phyloP scores from a whole-genome alignment of 2,329 filamentous ascomycete genomes.

The Clonostachys solani region DNA sequence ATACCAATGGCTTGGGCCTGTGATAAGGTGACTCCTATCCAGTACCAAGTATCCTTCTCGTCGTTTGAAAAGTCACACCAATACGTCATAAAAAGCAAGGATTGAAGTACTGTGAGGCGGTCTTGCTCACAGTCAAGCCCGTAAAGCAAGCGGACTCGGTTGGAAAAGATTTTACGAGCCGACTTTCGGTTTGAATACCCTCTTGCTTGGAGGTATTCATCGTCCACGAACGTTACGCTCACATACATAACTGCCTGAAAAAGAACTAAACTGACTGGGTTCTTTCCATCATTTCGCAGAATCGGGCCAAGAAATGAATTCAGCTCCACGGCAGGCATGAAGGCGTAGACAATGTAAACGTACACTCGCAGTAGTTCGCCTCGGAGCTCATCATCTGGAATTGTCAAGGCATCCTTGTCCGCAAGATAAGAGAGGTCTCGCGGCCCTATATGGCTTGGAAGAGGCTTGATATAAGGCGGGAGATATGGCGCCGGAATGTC shows the following conservation, averaged over 20 bases:
- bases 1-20: conserved; percentile 90
- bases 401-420: no score
- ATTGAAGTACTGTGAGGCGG: conserved; percentile 83
- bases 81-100: conserved; percentile 87
- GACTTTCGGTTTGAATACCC: conserved; percentile 76
- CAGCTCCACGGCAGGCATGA: no score
- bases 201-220: conserved; percentile 68
- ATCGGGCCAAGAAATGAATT: no score
- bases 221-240: conserved; percentile 82
- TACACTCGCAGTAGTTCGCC: no score
- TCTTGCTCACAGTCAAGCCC: conserved; percentile 95
- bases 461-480: no score
- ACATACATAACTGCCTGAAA: conserved; percentile 97
- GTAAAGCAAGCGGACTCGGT: conserved; percentile 83
- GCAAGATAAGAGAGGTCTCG: no score
- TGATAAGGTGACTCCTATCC: conserved; percentile 97
- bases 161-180: conserved; percentile 84
- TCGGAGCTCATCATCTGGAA: no score
- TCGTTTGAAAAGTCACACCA: conserved; percentile 66
- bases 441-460: no score
- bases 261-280: conserved; percentile 75
- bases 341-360: no score
- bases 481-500: no score
- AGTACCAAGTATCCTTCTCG: conserved; percentile 98
- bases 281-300: conserved; percentile 8